Percentiles rank a stretch among this genome's conserved stretches.
Conservation (phyloP, 2,329 filamentous ascomycete species). For the Dichotomopilus funicola region DNA sequence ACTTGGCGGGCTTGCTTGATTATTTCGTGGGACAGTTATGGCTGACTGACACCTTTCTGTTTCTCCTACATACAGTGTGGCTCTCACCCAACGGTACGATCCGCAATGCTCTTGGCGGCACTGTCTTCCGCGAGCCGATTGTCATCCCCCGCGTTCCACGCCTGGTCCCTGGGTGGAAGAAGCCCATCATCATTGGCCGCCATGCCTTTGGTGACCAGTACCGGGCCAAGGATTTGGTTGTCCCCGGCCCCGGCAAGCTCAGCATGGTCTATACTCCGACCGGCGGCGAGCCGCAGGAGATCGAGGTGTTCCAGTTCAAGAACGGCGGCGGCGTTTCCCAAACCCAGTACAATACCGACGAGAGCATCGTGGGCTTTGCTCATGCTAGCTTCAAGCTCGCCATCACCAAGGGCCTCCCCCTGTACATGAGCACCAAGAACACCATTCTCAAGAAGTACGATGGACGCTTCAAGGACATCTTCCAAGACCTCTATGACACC, state of each 20-base stretch:
- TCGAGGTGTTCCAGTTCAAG: constrained; percentile 88
- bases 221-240: constrained; percentile 86
- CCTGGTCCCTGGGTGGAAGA: constrained; percentile 94
- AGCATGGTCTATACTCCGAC: constrained; percentile 92
- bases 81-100: constrained; percentile 92
- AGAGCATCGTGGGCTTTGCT: constrained; percentile 90
- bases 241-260: constrained; percentile 76
- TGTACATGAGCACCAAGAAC: constrained; percentile 99
- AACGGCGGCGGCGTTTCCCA: constrained; percentile 81
- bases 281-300: constrained; percentile 71
- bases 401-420: constrained; percentile 75
- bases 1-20: not conserved
- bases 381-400: constrained; percentile 97
- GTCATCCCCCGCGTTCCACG: constrained; percentile 90
- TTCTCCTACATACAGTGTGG: constrained; percentile 63
- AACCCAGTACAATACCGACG: constrained; percentile 97
- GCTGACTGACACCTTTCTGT: constrained; percentile 8
- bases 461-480: constrained; percentile 98
- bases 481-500: constrained; percentile 90
- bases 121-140: constrained; percentile 98
- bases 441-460: constrained; percentile 99
- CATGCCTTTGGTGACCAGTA: constrained; percentile 99
- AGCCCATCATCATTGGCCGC: constrained; percentile 97
- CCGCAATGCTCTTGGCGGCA: constrained; percentile 73
- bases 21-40: not conserved